Percentiles rank a stretch among this genome's conserved stretches.
Conservation (phyloP, 768 basidiomycete genomes). For the Hypholoma sublateritium region DNA sequence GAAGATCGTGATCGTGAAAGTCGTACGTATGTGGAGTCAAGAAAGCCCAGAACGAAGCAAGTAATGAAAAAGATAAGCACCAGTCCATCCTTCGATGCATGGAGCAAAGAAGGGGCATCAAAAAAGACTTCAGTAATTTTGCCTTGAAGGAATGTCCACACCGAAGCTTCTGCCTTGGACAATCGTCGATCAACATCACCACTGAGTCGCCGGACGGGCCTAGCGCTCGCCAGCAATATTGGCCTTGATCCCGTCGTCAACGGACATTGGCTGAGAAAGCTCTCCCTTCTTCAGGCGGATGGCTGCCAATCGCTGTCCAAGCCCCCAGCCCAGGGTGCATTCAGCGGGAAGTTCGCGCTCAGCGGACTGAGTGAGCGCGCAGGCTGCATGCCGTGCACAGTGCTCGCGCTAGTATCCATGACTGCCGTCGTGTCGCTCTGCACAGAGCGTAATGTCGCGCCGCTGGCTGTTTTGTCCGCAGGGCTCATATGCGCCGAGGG, state of each 20-base stretch:
- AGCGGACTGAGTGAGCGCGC: slow-evolving; percentile 24
- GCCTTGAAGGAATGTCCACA: background rate
- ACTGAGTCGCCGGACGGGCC: background rate
- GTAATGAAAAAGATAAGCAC: background rate
- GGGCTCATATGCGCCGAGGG: slow-evolving; percentile 18
- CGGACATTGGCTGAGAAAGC: background rate
- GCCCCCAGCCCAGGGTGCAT: slow-evolving; percentile 41
- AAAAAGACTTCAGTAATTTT: background rate
- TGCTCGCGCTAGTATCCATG: slow-evolving; percentile 16
- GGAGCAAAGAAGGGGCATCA: background rate
- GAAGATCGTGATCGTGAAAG: slow-evolving; percentile 3
- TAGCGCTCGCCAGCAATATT: slow-evolving; percentile 1
- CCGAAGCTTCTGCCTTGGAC: background rate
- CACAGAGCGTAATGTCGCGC: slow-evolving; percentile 4
- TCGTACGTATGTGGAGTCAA: background rate
- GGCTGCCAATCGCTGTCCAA: slow-evolving; percentile 39
- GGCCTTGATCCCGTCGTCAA: background rate
- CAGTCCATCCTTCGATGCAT: background rate
- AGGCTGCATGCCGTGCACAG: slow-evolving; percentile 2
- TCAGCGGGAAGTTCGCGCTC: slow-evolving; percentile 24
- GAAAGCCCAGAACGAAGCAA: slow-evolving; percentile 1
- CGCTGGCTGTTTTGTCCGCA: slow-evolving; percentile 5
- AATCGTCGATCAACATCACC: background rate
- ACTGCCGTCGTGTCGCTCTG: slow-evolving; percentile 19
- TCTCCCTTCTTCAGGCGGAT: slow-evolving; percentile 8